These are phyloP conservation scores for Crotalaria pallida DNA, from an alignment of 306 rosid species.

Conservation along the genomic window DNA sequence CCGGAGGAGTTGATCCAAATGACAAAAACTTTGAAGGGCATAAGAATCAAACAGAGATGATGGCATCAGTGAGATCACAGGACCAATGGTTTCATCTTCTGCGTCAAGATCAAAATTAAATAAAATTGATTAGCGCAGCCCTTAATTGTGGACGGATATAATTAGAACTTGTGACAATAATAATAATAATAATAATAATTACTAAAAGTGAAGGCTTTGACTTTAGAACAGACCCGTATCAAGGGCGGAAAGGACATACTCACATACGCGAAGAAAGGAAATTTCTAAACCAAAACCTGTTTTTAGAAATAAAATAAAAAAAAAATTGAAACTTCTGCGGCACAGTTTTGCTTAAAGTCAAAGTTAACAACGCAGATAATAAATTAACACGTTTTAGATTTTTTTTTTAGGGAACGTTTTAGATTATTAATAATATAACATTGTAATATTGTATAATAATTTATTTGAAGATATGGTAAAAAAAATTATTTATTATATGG, in stretches of 20 bases:
- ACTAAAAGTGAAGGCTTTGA: not conserved
- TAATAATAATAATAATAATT: too few relatives aligned
- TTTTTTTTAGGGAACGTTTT: not conserved
- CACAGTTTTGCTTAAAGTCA: not conserved
- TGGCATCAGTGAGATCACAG: conserved; percentile 23
- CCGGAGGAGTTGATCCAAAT: too few relatives aligned
- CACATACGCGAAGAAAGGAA: not conserved
- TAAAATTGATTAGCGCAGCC: not conserved
- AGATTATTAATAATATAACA: not conserved
- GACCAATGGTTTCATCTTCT: not conserved
- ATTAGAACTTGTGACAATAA: not conserved
- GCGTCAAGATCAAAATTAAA: not conserved
- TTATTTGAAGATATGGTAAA: not conserved
- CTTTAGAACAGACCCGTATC: not conserved
- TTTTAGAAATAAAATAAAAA: not conserved
- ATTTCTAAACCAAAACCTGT: conserved; percentile 4
- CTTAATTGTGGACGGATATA: not conserved
- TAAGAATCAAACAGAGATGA: not conserved
- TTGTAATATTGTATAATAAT: not conserved
- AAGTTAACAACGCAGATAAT: not conserved
- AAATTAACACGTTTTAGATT: not conserved
- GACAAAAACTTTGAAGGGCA: not conserved
- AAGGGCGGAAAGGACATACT: not conserved
- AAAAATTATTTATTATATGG: not conserved
- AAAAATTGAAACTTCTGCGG: not conserved